These are phyloP conservation scores for Phaffia australis DNA, from an alignment of 768 basidiomycete species.

Conservation along the genomic window DNA sequence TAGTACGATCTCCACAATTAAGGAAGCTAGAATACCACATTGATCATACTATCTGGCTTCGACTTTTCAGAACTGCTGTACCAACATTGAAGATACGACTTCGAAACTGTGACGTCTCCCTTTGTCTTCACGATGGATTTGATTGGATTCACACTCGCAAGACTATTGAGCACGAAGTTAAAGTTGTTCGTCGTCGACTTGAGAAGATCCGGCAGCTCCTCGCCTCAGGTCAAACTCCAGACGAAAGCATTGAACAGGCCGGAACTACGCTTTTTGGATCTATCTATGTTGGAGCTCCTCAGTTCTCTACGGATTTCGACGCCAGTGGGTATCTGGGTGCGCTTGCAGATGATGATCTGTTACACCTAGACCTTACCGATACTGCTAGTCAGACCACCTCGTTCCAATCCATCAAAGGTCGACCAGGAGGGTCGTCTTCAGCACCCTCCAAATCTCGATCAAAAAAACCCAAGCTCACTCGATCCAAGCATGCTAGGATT, in stretches of 20 bases:
- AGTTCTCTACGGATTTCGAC: constrained; percentile 63
- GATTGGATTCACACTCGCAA: constrained; percentile 82
- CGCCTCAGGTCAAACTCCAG: constrained; percentile 66
- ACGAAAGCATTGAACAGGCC: constrained; percentile 46
- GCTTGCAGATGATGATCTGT: constrained; percentile 64
- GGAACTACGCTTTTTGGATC: constrained; percentile 82
- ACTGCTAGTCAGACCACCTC: constrained; percentile 62
- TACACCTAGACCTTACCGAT: constrained; percentile 59
- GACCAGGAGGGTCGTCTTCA: constrained; percentile 15
- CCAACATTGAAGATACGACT: constrained; percentile 34
- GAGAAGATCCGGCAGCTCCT: constrained; percentile 85
- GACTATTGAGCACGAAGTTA: constrained; percentile 75
- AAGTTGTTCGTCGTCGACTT: constrained; percentile 72
- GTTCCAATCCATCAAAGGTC: constrained; percentile 63
- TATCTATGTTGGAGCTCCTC: constrained; percentile 79
- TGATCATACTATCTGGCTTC: neutral
- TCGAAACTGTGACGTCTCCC: constrained; percentile 51
- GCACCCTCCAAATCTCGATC: constrained; percentile 1
- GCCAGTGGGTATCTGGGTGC: constrained; percentile 70
- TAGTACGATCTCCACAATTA: neutral
- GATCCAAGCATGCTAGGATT: constrained; percentile 69
- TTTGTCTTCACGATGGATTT: constrained; percentile 84
- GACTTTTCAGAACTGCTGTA: neutral
- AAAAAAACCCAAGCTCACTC: constrained; percentile 41
- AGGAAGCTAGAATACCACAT: neutral